Conservation (phyloP, 192 early-diverging fungal species). For the Coemansia pectinata region DNA sequence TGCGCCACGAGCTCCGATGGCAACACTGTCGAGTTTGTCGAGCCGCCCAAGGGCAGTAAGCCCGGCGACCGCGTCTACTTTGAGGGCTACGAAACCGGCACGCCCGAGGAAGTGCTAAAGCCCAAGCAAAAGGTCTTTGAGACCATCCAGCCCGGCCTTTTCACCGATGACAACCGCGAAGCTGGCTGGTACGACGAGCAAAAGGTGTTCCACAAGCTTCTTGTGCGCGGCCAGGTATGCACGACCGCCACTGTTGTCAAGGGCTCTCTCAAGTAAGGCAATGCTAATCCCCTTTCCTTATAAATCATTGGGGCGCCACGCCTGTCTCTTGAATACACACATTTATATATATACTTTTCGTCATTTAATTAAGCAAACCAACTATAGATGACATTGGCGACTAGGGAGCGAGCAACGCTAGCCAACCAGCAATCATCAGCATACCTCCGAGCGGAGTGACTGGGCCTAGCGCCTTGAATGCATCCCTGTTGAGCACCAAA, state of each 20-base stretch:
- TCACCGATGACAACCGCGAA: conserved; percentile 67
- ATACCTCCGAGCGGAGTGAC: conserved; percentile 51
- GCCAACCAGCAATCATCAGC: conserved; percentile 47
- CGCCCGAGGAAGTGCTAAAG: conserved; percentile 88
- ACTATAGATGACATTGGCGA: neutral
- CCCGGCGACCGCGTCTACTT: conserved; percentile 93
- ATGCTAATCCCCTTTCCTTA: neutral
- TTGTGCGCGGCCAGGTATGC: conserved; percentile 54
- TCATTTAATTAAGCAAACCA: neutral
- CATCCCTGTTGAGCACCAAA: conserved; percentile 44
- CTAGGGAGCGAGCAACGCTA: conserved; percentile 35
- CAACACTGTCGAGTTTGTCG: conserved; percentile 86
- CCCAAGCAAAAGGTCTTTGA: conserved; percentile 99
- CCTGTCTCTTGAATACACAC: neutral
- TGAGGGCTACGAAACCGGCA: conserved; percentile 80
- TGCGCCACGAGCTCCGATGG: conserved; percentile 85
- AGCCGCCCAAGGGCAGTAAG: conserved; percentile 79
- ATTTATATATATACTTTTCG: neutral
- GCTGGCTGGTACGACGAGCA: conserved; percentile 64
- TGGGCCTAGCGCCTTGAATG: conserved; percentile 33
- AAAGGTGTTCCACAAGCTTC: conserved; percentile 55
- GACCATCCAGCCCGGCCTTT: conserved; percentile 87
- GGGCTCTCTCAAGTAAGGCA: conserved; percentile 67
- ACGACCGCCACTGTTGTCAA: conserved; percentile 64
- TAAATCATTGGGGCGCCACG: neutral